Percentiles rank a stretch among this genome's conserved stretches.
Conservation (phyloP, 2,329 filamentous ascomycete species). For the Ascochyta fabae region DNA sequence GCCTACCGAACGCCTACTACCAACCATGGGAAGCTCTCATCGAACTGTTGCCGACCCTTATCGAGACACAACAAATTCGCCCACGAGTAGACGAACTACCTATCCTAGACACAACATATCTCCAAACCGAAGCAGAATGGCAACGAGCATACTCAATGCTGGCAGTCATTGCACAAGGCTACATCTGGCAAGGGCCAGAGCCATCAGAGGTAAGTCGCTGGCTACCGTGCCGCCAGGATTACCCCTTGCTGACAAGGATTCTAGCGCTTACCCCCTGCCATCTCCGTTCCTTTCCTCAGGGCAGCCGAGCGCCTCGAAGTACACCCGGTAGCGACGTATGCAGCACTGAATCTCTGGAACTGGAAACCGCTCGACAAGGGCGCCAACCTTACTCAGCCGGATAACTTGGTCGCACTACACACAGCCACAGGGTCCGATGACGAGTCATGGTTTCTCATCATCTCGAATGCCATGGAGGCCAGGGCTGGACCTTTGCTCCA, state of each 20-base stretch:
- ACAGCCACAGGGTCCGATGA: slow-evolving; percentile 45
- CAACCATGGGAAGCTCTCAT: slow-evolving; percentile 84
- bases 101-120: slow-evolving; percentile 73
- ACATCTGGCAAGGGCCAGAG: slow-evolving; percentile 78
- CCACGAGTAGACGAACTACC: slow-evolving; percentile 75
- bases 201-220: slow-evolving; percentile 66
- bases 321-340: slow-evolving; percentile 44
- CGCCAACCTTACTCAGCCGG: slow-evolving; percentile 34
- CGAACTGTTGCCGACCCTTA: slow-evolving; percentile 75
- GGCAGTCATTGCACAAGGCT: slow-evolving; percentile 75
- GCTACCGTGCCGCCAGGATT: neutral
- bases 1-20: slow-evolving; percentile 82
- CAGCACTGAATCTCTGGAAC: slow-evolving; percentile 46
- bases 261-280: slow-evolving; percentile 39
- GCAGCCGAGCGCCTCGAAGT: slow-evolving; percentile 42
- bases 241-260: slow-evolving; percentile 15
- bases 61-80: slow-evolving; percentile 76
- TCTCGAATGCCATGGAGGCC: slow-evolving; percentile 61
- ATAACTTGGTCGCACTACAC: slow-evolving; percentile 38
- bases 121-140: slow-evolving; percentile 83
- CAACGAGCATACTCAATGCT: slow-evolving; percentile 77
- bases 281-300: slow-evolving; percentile 40
- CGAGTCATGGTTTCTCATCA: slow-evolving; percentile 56
- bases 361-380: slow-evolving; percentile 31
- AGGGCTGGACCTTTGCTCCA: slow-evolving; percentile 55